Evolutionary conservation across 2,329 filamentous ascomycete genomes (phyloP), one percentile per base, ranked within the genome.

Genomic region (Cryphonectria radicalis): DNA sequence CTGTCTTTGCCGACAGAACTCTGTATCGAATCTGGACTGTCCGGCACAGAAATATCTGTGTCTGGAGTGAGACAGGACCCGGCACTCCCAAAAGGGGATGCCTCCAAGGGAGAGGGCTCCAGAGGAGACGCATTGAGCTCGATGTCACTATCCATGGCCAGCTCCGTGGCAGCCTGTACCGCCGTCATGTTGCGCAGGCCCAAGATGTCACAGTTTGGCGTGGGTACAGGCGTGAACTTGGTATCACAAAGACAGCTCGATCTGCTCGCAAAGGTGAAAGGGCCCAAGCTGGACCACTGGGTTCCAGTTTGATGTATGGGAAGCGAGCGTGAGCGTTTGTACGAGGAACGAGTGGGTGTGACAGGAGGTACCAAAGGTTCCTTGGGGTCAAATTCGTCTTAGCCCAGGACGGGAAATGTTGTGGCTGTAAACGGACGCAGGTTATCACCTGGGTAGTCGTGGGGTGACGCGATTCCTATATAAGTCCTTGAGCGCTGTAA

Each of bases 21-120:
- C 19, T 81, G 82, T 40, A 81, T 78, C 25, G 80, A 79, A 40
- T 81, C 76, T 3, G 84, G 84, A 73, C 83, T 87, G 55, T 77
- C 81, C 60, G 82, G 83, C 32, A 82, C 79, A 66, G 84, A 86
- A 73, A 84, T 83, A 75, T 86, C 84, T 63, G 84, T 87, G 74
- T 83, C 79, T n/a, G 85, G 84, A 25, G 85, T 87, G 37, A 83
- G 82, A 72, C 82, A 82, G 68, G 78, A 79, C 63, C 77, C 80
- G 63, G 78, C 76, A 70, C 78, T 82, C 22, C 77, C 80, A 40
- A 79, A 75, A 13, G 79, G 80, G 11, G 81, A 83, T 25, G 76
- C 76, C 17, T 64, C 62, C 62, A 64, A 28, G 14, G 62, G 62
- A n/a, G 62, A 64, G 4, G 63, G 43, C 32, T 78, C 80, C 46